Conservation (phyloP, 805 yeast genomes). For the Candida takata region DNA sequence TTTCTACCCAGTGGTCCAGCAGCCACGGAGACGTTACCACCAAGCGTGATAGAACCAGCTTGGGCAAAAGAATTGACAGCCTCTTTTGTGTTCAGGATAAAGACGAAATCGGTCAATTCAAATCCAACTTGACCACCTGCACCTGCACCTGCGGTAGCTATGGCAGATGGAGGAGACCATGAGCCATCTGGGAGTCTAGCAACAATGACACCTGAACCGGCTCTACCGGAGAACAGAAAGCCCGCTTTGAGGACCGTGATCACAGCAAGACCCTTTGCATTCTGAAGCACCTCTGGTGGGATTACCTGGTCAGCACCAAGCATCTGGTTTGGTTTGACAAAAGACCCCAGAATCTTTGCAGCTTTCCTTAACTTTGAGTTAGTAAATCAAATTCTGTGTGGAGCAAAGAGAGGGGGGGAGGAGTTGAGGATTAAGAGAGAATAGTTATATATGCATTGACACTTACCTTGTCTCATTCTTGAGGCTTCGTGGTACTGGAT, state of each 20-base stretch:
- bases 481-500: conserved; percentile 90
- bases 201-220: conserved; percentile 94
- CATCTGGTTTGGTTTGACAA: conserved; percentile 90
- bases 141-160: conserved; percentile 95
- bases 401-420: conserved; percentile 13
- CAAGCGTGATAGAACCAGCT: conserved; percentile 87
- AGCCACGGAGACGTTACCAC: conserved; percentile 91
- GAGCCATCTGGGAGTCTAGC: conserved; percentile 91
- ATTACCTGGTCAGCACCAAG: conserved; percentile 84
- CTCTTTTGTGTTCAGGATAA: conserved; percentile 75
- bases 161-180: conserved; percentile 98
- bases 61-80: conserved; percentile 95
- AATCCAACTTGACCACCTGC: conserved; percentile 98
- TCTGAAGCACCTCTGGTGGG: conserved; percentile 79
- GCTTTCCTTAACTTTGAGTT: too few species aligned
- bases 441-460: not conserved
- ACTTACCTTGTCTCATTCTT: conserved; percentile 80
- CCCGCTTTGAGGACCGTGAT: conserved; percentile 97
- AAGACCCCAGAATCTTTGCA: conserved; percentile 82
- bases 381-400: too few species aligned
- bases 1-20: conserved; percentile 97
- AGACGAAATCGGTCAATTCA: conserved; percentile 92
- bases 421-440: not conserved
- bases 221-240: conserved; percentile 90
- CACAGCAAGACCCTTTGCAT: conserved; percentile 89